Base-by-base conservation (phyloP, 371 early-diverging fungal species). In the Batkoa obscura region DNA sequence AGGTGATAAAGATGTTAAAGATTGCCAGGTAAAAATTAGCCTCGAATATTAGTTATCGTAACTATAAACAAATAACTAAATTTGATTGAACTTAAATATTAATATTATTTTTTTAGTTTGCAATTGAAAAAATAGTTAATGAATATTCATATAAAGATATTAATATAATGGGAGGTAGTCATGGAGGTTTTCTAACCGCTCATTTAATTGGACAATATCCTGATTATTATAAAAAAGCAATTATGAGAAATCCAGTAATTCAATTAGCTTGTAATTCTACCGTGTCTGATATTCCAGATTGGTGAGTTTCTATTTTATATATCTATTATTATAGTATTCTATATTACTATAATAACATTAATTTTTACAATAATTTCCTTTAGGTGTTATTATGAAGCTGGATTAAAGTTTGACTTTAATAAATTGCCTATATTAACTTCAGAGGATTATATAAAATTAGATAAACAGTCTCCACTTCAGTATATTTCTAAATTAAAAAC, bases 201-300 rank as follows among this genome's bases (percentile, higher is more conserved):
- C 73, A 75, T 58, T 58, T 86, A 32, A 61, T 78, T 1, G 82
- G 72, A 0, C 54, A 57, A 45, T 67, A 66, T 43, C 80, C 80
- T 2, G 70, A 71, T 5, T 68, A 71, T 52, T 84, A 72, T 63
- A 72, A 68, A 31, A 81, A 71, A 2, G 62, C 66, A n/a, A 72
- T 75, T 1, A 53, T 86, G 58, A 71, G 83, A 30, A 86, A 86
- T 62, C 87, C 86, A 1, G 87, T 84, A 4, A 73, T 79, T 47
- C 73, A 78, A 59, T 63, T 86, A 17, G 82, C 76, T 13, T 71
- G 70, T n/a, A 75, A 76, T 66, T 62, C 69, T 0, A 64, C 70
- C 2, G 65, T 66, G 47, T 67, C 76, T 13, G 84, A 83, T 55
- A 83, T 84, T 58, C 69, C 72, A 1, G 86, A 86, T 56, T 86